Base-by-base conservation (phyloP, 768 basidiomycete genomes). In the Leucosporidium yakuticum region DNA sequence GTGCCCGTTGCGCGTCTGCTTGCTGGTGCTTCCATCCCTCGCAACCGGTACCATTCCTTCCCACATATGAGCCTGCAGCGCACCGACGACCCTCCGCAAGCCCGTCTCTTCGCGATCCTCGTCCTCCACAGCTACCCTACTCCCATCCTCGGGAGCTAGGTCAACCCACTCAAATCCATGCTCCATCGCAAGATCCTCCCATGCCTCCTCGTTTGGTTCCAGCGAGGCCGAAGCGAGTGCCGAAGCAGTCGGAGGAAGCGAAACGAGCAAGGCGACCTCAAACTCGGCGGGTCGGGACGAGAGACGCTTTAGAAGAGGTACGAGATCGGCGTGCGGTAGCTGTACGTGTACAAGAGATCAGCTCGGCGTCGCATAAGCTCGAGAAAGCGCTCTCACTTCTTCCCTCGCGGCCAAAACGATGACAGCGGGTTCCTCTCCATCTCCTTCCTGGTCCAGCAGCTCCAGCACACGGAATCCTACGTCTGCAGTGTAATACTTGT, bases 41-140 rank as follows among this genome's bases (percentile, higher is more conserved):
- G 2, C 21, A 21, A 27, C 59, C 25, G 25, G 39, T 25, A 47
- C 44, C 44, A 60, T 47, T 15, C 47, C 47, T 20, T 60, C 59
- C 59, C 59, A 60, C 39, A 60, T 17, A 12, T 60, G 59, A 29
- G 59, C 59, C 6, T 60, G 59, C 59, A 60, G 59, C 14, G 59
- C 59, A 4, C 25, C 59, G 19, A 60, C 59, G 6, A 60, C 59
- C 27, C 59, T 25, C 47, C 29, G 44, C n/a, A 60, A 25, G 39
- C 59, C 59, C 39, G 23, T 49, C 47, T 47, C 20, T n/a, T 60
- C 59, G 32, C 56, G 31, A 29, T 49, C 59, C 44, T 60, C 47
- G 12, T 5, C 44, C 4, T 47, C 59, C 5, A 29, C 59, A 2
- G 44, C 39, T 8, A 17, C 29, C 8, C 32, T 21, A 20, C 2